Evolutionary conservation across 176 grass and related monocot genomes (phyloP), one percentile per base, ranked within the genome.

Genomic region (Oryza longistaminata): DNA sequence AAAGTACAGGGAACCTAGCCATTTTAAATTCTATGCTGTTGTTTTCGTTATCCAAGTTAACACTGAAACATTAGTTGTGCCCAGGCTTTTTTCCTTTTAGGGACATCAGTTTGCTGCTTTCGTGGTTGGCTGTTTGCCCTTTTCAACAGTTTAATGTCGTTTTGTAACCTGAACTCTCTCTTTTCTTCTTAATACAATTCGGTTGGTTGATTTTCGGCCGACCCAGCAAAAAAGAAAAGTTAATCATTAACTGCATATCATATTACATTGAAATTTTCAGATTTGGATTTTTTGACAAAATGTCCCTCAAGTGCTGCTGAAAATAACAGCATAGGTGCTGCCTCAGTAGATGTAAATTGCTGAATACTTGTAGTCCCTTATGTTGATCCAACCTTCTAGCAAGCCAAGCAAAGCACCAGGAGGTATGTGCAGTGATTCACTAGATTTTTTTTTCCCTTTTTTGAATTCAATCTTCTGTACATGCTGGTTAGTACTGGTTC

Each of bases 351-450:
- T 73, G 45, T 39, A 79, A 73, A 58, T 58, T n/a, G 53, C 7
- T 58, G 58, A 87, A 81, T 84, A 76, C 49, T 91, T 68, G 89
- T 84, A 89, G 71, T 61, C 81, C 4, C 1, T 85, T 87, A 46
- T 93, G 88, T 60, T 75, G 64, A 55, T 74, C 85, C 40, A 88
- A 85, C 37, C 85, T 85, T 74, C 76, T 58, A 89, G 35, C 88
- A 76, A 27, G 83, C 79, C 58, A 90, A 85, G 70, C 44, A 43
- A 43, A 43, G 42, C 9, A 22, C 48, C 25, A 66, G 49, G 29
- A 81, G 31, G 29, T 31, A 31, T 31, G 29, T 31, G 29, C 29
- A 31, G 29, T 31, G 29, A 31, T 31, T 31, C 29, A 31, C 2
- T 31, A 31, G 29, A 2, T 31, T 31, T 31, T 31, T 27, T 31